phyloP scores from a whole-genome alignment of 192 early-diverging fungal genomes.

The Phlyctochytrium planicorne region DNA sequence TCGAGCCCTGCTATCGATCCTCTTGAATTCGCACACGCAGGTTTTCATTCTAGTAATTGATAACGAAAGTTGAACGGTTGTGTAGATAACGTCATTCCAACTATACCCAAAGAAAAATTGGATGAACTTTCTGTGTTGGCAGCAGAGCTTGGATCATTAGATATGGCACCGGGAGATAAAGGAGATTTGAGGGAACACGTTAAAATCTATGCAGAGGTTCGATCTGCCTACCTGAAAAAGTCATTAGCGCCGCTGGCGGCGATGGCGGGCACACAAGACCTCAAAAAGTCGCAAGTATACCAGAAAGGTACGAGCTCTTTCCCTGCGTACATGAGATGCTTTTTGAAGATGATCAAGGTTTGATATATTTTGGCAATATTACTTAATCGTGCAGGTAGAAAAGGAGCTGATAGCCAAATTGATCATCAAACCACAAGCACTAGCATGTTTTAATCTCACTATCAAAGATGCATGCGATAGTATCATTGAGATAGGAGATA shows the following conservation, averaged over 20 bases:
- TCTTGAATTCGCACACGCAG: neutral
- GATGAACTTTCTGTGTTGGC: slow-evolving; percentile 30
- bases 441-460: slow-evolving; percentile 41
- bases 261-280: slow-evolving; percentile 50
- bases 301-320: slow-evolving; percentile 61
- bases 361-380: too few species aligned
- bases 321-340: slow-evolving; percentile 55
- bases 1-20: slow-evolving; percentile 11
- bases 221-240: slow-evolving; percentile 62
- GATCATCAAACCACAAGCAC: slow-evolving; percentile 53
- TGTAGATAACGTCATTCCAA: neutral
- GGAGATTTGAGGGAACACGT: slow-evolving; percentile 38
- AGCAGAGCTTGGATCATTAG: slow-evolving; percentile 30
- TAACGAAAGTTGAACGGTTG: neutral
- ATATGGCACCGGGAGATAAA: slow-evolving; percentile 29
- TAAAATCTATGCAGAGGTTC: slow-evolving; percentile 64
- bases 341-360: slow-evolving; percentile 67
- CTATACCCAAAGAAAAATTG: slow-evolving; percentile 15
- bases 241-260: slow-evolving; percentile 49
- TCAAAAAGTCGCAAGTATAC: slow-evolving; percentile 51
- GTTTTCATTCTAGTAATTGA: neutral
- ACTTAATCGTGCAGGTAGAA: slow-evolving; percentile 60
- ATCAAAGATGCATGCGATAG: slow-evolving; percentile 49
- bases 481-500: slow-evolving; percentile 52
- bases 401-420: slow-evolving; percentile 58